Conservation (phyloP, 345 rosid genomes). For the Kandelia obovata region DNA sequence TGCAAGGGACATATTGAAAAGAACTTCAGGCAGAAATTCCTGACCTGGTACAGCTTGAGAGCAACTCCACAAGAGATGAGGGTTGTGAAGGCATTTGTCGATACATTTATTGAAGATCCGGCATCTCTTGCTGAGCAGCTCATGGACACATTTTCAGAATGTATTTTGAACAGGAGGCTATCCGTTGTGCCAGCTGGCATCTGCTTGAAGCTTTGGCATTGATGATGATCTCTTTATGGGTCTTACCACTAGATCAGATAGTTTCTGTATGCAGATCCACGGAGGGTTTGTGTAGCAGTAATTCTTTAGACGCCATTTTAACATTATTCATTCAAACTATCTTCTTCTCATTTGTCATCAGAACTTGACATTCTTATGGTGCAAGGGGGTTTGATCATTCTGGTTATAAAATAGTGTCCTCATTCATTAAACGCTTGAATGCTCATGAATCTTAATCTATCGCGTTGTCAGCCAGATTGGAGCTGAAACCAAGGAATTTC, state of each 20-base stretch:
- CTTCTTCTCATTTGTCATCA: slow-evolving; percentile 22
- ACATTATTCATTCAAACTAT: slow-evolving; percentile 30
- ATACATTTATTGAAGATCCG: slow-evolving; percentile 66
- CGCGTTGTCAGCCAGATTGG: too few species aligned
- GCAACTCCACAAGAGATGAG: slow-evolving; percentile 73
- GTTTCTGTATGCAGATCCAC: slow-evolving; percentile 12
- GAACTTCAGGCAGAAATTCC: slow-evolving; percentile 88
- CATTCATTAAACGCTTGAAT: slow-evolving; percentile 1
- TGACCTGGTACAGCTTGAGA: slow-evolving; percentile 91
- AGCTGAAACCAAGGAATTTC: too few species aligned
- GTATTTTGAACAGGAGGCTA: slow-evolving; percentile 49
- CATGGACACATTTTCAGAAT: slow-evolving; percentile 78
- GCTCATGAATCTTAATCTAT: too few species aligned
- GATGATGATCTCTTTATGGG: slow-evolving; percentile 12
- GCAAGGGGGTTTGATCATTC: slow-evolving; percentile 30
- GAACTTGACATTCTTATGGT: slow-evolving; percentile 33
- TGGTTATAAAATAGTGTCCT: slow-evolving; percentile 8
- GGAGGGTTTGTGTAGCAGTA: slow-evolving; percentile 30
- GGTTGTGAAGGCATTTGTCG: slow-evolving; percentile 76
- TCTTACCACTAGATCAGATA: slow-evolving; percentile 9
- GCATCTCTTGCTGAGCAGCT: slow-evolving; percentile 90
- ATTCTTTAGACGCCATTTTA: slow-evolving; percentile 33
- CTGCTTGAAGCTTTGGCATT: slow-evolving; percentile 97
- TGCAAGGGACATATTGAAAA: slow-evolving; percentile 82
- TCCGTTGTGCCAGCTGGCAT: slow-evolving; percentile 64